phyloP scores from a whole-genome alignment of 257 asterid genomes.

The Ligustrum vulgare region DNA sequence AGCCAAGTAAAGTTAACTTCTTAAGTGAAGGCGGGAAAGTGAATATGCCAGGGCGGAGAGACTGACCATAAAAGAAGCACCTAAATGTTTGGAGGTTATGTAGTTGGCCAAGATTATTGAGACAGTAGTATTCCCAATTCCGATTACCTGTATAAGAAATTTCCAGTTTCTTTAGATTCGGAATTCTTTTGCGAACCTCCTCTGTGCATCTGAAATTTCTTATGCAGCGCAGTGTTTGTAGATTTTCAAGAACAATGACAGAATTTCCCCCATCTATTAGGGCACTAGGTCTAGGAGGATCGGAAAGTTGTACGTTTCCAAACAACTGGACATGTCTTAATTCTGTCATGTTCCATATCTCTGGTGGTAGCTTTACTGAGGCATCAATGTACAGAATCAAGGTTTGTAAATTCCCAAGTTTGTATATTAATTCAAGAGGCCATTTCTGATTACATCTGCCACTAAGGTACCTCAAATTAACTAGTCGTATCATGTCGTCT shows the following conservation, averaged over 20 bases:
- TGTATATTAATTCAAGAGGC: background rate
- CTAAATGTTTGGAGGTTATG: background rate
- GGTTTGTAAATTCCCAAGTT: background rate
- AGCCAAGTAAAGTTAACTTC: background rate
- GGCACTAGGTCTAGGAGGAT: background rate
- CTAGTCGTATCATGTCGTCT: background rate
- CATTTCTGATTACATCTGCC: background rate
- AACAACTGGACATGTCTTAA: background rate
- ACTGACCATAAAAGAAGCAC: too few relatives aligned
- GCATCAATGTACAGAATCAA: background rate
- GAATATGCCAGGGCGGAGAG: background rate
- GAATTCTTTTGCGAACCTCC: conserved; percentile 7
- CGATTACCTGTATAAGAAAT: background rate
- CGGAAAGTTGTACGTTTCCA: background rate
- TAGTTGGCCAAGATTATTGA: background rate
- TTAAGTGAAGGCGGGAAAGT: background rate
- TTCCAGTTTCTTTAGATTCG: background rate
- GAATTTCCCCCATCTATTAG: background rate
- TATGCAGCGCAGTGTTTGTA: background rate
- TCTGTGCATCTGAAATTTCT: background rate
- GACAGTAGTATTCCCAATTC: background rate
- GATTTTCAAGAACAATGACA: background rate
- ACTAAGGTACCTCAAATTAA: background rate
- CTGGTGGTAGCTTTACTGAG: background rate
- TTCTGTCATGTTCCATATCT: background rate